These are phyloP conservation scores for Podaxis sp. DNA, from an alignment of 768 basidiomycete species.

Conservation along the genomic window DNA sequence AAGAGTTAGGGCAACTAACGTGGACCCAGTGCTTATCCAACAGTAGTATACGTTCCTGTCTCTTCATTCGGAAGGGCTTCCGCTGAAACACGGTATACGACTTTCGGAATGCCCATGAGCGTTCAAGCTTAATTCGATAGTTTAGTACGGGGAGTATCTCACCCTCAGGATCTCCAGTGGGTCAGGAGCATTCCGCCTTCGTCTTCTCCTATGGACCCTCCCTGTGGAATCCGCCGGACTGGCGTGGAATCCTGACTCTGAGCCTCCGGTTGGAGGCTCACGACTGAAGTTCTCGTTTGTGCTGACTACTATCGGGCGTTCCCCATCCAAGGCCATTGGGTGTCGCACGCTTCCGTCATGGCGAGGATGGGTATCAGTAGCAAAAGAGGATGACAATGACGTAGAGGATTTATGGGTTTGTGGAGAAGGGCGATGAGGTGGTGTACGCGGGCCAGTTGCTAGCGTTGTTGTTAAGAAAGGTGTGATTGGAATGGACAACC, in stretches of 20 bases:
- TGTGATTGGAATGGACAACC: too few relatives aligned
- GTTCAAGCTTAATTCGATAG: not conserved
- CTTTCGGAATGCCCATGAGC: not conserved
- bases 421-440: too few relatives aligned
- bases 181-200: not conserved
- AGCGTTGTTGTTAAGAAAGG: too few relatives aligned
- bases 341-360: too few relatives aligned
- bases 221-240: not conserved
- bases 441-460: too few relatives aligned
- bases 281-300: not conserved
- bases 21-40: constrained; percentile 14
- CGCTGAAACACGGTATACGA: constrained; percentile 12
- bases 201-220: not conserved
- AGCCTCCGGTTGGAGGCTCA: not conserved
- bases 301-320: not conserved
- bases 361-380: not conserved
- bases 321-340: not conserved
- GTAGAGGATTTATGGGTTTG: too few relatives aligned
- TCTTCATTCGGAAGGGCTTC: constrained; percentile 3
- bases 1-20: not conserved
- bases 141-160: not conserved
- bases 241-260: not conserved
- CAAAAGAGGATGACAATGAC: too few relatives aligned
- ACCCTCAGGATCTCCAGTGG: not conserved
- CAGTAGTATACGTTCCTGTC: constrained; percentile 4